Conservation (phyloP, 768 basidiomycete species). For the Naganishia kalamii region DNA sequence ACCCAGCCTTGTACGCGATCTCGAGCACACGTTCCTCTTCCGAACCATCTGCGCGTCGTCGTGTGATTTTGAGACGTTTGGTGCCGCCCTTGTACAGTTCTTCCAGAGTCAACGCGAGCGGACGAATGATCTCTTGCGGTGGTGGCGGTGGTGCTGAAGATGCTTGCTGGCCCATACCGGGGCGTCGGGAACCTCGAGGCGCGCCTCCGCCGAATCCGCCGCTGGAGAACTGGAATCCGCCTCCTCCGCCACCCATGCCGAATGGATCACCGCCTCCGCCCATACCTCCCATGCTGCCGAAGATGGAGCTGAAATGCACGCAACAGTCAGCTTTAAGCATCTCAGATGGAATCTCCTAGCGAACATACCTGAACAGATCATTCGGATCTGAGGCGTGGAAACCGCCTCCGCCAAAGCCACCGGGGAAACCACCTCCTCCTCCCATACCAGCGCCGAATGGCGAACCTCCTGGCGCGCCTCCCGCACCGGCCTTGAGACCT, state of each 20-base stretch:
- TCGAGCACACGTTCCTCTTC: constrained; percentile 92
- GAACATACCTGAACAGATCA: constrained; percentile 91
- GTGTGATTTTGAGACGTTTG: constrained; percentile 81
- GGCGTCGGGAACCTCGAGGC: constrained; percentile 19
- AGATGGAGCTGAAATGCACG: constrained; percentile 18
- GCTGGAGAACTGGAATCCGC: constrained; percentile 51
- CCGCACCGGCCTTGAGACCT: constrained; percentile 51
- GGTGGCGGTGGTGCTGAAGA: constrained; percentile 32
- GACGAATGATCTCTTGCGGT: constrained; percentile 61
- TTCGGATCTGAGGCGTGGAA: constrained; percentile 74
- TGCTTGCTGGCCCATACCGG: constrained; percentile 14
- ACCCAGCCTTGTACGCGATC: constrained; percentile 70
- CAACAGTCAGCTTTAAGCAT: background rate
- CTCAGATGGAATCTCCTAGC: constrained; percentile 38
- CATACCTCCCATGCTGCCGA: constrained; percentile 23
- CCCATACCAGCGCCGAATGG: constrained; percentile 42
- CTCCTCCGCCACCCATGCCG: constrained; percentile 48
- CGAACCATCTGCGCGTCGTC: constrained; percentile 62
- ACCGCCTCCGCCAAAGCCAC: constrained; percentile 55
- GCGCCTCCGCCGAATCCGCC: constrained; percentile 50
- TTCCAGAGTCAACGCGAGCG: constrained; percentile 88
- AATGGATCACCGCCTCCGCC: constrained; percentile 48
- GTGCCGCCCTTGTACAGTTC: constrained; percentile 92
- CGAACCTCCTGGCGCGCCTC: constrained; percentile 13
- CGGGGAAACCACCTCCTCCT: constrained; percentile 33